A percentile compares a stretch with the other conserved stretches of the same genome.
Evolutionary conservation across 441 rosid species (phyloP).

Genomic region (Raphanus hybrid): DNA sequence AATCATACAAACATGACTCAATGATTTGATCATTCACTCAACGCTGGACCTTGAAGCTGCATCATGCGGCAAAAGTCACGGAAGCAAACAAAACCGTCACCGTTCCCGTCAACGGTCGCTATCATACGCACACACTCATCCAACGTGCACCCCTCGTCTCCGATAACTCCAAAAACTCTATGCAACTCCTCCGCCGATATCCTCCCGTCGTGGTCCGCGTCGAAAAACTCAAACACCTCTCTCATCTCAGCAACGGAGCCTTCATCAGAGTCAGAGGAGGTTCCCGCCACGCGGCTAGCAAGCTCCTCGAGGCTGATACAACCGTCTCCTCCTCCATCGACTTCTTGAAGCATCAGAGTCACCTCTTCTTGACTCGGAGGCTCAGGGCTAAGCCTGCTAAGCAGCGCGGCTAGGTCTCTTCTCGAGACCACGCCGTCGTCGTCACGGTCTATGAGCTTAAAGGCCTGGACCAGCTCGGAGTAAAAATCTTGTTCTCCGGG

Average conservation of each 20-base stretch:
- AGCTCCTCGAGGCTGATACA: conserved; percentile 62
- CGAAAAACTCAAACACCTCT: conserved; percentile 76
- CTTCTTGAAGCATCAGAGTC: conserved; percentile 61
- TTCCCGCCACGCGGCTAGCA: conserved; percentile 48
- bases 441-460: conserved; percentile 63
- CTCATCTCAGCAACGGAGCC: conserved; percentile 75
- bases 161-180: conserved; percentile 54
- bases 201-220: conserved; percentile 76
- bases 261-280: conserved; percentile 40
- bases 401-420: conserved; percentile 62
- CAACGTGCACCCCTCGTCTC: conserved; percentile 77
- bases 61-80: conserved; percentile 83
- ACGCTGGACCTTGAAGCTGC: conserved; percentile 52
- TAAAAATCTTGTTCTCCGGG: conserved; percentile 42
- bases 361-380: conserved; percentile 67
- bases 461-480: conserved; percentile 57
- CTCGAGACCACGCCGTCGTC: conserved; percentile 63
- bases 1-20: conserved; percentile 29
- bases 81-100: conserved; percentile 88
- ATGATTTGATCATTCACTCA: conserved; percentile 36
- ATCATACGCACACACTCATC: conserved; percentile 96
- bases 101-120: conserved; percentile 69
- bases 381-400: conserved; percentile 55
- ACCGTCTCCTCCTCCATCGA: conserved; percentile 48
- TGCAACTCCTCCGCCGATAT: conserved; percentile 84